Evolutionary conservation across 176 grass and related monocot genomes (phyloP).

Genomic region (sorghum (Sorghum bicolor)): Sorghum_bicolor_NCBIv3 NC_012878.2:8500501-8501000

Average conservation of each 20-base stretch:
- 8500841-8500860: neutral
- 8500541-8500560: neutral
- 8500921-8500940: neutral
- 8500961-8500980: neutral
- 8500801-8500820: constrained; percentile 9
- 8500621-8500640: neutral
- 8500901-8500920: neutral
- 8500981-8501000: neutral
- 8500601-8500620: neutral
- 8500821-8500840: neutral
- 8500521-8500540: neutral
- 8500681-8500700: neutral
- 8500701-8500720: constrained; percentile 42
- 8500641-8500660: neutral
- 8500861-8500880: neutral
- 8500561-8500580: neutral
- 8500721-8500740: constrained; percentile 47
- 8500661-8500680: neutral
- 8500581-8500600: neutral
- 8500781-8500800: constrained; percentile 41
- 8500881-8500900: neutral
- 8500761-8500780: constrained; percentile 38
- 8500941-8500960: neutral
- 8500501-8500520: neutral
- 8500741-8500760: constrained; percentile 58